Base-by-base conservation (phyloP, 345 rosid genomes). In the Euphorbia peplus region DNA sequence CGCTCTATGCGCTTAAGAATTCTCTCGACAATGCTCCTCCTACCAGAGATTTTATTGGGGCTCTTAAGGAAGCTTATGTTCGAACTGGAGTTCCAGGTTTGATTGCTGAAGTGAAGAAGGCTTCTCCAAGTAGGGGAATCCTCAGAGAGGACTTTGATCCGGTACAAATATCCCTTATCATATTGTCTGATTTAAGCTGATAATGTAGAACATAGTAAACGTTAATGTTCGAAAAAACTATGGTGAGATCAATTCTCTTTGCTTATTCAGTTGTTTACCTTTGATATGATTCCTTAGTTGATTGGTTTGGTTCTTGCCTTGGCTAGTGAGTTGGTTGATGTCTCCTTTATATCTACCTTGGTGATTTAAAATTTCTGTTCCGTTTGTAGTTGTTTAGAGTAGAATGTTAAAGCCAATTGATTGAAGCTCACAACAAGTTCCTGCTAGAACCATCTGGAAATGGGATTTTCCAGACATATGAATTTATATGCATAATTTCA, bases 101-200 rank as follows among this genome's bases (percentile, higher is more conserved):
- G 82, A 95, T 91, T 73, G 99, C 99, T 71, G 99, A 95, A 78
- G 96, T 95, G 26, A 95, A 95, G 84, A 91, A 91, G 82, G 99
- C 96, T 71, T 95, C 99, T 70, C 99, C 98, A 7, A 95, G 93
- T 64, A 86, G 89, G 76, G 97, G 99, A 63, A 70, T 95, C 59
- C 75, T 95, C 5, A 83, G 99, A 79, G 96, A 90, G 81, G 79
- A 91, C 78, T 91, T 91, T 83, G 84, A 91, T 75, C 98, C 96
- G 0, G 99, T 91, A 73, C 79, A 80, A 64, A 63, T 47, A 4
- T 46, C n/a, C 18, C 32, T 37, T 55, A 14, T 44, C 11, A 11
- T 29, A 25, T 4, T 63, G 7, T 3, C 8, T 1, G 9, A 22
- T 22, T 28, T n/a, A n/a, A 39, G 26, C 42, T 62, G 14, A 8